Evolutionary conservation across 2,329 filamentous ascomycete species (phyloP).

Genomic region (Esteya vermicola): DNA sequence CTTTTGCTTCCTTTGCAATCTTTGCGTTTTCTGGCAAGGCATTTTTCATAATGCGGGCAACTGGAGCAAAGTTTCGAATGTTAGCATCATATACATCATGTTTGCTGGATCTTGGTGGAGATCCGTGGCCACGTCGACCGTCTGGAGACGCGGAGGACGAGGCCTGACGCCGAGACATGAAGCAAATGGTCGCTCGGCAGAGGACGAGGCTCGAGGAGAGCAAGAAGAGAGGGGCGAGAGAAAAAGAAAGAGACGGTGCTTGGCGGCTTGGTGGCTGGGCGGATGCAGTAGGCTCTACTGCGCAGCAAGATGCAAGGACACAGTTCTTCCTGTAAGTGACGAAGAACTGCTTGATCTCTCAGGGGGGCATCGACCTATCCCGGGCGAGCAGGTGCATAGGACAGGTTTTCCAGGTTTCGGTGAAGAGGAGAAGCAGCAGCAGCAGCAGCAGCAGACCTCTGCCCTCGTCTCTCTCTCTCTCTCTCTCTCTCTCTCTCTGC

Average conservation of each 20-base stretch:
- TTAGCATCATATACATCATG: conserved; percentile 65
- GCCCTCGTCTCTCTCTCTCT: too few relatives aligned
- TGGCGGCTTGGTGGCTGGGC: too few relatives aligned
- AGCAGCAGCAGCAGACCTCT: too few relatives aligned
- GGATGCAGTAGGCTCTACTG: too few relatives aligned
- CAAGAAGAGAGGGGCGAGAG: background rate
- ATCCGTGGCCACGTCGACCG: conserved; percentile 23
- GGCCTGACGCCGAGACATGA: conserved; percentile 45
- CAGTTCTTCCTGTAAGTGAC: background rate
- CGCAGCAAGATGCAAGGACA: too few relatives aligned
- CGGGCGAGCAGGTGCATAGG: background rate
- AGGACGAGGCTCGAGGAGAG: conserved; percentile 3
- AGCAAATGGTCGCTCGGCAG: too few relatives aligned
- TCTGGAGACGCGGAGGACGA: conserved; percentile 32
- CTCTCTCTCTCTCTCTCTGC: too few relatives aligned
- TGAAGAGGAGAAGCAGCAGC: background rate
- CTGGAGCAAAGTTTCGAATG: conserved; percentile 87
- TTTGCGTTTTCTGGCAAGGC: conserved; percentile 96
- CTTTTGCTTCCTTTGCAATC: conserved; percentile 97
- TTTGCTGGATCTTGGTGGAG: conserved; percentile 29
- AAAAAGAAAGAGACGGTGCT: background rate
- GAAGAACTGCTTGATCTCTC: background rate
- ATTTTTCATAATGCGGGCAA: conserved; percentile 97
- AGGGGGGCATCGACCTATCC: background rate
- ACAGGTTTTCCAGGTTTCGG: background rate